Evolutionary conservation across 2,329 filamentous ascomycete species (phyloP).

Genomic region (Neurospora sp.): DNA sequence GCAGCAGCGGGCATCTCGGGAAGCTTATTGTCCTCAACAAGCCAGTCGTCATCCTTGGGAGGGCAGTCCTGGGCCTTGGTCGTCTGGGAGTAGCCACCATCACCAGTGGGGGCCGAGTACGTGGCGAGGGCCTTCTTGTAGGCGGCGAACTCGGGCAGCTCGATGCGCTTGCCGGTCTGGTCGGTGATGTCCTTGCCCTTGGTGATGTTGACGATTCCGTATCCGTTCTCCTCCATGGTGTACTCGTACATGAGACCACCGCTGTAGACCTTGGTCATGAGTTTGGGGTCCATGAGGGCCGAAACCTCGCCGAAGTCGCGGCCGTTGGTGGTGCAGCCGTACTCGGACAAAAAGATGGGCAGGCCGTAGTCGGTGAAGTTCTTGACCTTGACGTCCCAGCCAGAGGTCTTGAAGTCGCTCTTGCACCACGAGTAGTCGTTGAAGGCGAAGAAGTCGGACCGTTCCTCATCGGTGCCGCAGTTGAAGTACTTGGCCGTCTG

Average conservation of each 20-base stretch:
- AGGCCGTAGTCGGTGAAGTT: constrained; percentile 80
- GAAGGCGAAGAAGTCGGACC: constrained; percentile 83
- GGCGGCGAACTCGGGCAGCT: constrained; percentile 53
- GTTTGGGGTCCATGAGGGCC: constrained; percentile 65
- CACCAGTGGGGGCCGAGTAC: constrained; percentile 40
- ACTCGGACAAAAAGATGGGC: constrained; percentile 92
- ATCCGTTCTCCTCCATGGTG: constrained; percentile 68
- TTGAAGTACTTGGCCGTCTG: constrained; percentile 90
- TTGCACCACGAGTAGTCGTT: constrained; percentile 89
- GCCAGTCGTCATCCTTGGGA: constrained; percentile 37
- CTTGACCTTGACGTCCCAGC: constrained; percentile 82
- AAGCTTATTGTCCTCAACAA: constrained; percentile 37
- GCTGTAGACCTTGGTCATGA: constrained; percentile 84
- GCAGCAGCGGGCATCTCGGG: constrained; percentile 44
- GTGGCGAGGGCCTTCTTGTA: constrained; percentile 39
- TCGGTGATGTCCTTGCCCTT: constrained; percentile 29
- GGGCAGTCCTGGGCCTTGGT: constrained; percentile 41
- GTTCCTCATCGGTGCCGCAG: constrained; percentile 75
- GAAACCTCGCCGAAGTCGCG: constrained; percentile 75
- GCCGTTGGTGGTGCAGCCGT: constrained; percentile 74
- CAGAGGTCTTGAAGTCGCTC: constrained; percentile 58
- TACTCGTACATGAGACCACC: constrained; percentile 97
- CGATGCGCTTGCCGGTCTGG: constrained; percentile 21
- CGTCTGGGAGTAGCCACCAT: constrained; percentile 38
- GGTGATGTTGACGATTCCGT: constrained; percentile 65